Percentiles rank a stretch among this genome's conserved stretches.
Evolutionary conservation across 805 yeast species (phyloP).

Genomic region (Hanseniaspora thailandica): DNA sequence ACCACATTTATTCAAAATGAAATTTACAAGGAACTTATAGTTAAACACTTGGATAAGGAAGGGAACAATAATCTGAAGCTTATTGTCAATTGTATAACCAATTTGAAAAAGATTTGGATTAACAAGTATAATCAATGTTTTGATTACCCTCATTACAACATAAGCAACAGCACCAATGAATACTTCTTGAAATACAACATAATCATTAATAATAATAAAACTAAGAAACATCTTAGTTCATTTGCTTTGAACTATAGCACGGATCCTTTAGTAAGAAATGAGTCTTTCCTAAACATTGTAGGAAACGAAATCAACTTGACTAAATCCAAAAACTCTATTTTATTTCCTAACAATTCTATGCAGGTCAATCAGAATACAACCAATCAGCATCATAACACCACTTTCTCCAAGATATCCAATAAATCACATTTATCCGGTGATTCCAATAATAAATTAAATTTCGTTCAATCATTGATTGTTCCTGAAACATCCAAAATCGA

Average conservation of each 20-base stretch:
- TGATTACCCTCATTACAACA: conserved; percentile 13
- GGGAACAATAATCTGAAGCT: conserved; percentile 21
- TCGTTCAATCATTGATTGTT: conserved; percentile 28
- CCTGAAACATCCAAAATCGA: conserved; percentile 37
- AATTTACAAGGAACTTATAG: conserved; percentile 17
- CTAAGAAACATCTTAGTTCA: conserved; percentile 26
- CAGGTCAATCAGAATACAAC: neutral
- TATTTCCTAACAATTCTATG: neutral
- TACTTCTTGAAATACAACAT: conserved; percentile 19
- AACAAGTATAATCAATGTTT: conserved; percentile 18
- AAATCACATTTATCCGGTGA: neutral
- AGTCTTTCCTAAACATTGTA: conserved; percentile 25
- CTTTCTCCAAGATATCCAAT: neutral
- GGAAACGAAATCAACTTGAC: conserved; percentile 20
- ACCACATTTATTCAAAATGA: conserved; percentile 32
- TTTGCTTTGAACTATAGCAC: conserved; percentile 25
- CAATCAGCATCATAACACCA: neutral
- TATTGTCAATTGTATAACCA: conserved; percentile 32
- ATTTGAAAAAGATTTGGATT: conserved; percentile 42
- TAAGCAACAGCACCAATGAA: conserved; percentile 10
- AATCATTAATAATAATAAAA: neutral
- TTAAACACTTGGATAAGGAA: conserved; percentile 1
- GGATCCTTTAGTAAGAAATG: conserved; percentile 26
- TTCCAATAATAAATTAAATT: conserved; percentile 18
- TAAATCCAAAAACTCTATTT: conserved; percentile 2